Evolutionary conservation across 2,329 filamentous ascomycete species (phyloP), one percentile per base, ranked within the genome.

Genomic region (Myriangium duriaei): DNA sequence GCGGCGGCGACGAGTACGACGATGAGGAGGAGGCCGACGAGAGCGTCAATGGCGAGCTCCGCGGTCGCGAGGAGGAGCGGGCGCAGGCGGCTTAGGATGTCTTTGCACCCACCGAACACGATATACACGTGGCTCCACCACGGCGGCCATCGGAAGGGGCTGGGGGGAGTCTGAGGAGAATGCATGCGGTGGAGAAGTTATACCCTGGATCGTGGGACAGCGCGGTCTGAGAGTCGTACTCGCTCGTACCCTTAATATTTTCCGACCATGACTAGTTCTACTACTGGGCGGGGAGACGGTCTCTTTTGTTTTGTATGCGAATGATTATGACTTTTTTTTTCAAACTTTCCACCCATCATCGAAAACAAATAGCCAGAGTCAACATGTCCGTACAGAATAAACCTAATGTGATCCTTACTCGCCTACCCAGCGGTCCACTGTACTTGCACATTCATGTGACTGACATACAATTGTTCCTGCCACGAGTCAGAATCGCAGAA

Each of bases 11-110:
- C 13, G 64, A 75, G 40, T 69, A 72, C 41, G 71, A 75, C 18
- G 74, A 77, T 11, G 78, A 81, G 2, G 76, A 79, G 12, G 74
- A 77, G 7, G 71, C 72, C 18, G 74, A 77, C 11, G 60, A 57
- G 30, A 60, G 56, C 28, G 51, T 60, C 36, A 55, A 53, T 28
- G 61, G 56, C 44, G 60, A 63, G 46, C 53, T 55, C 35, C 58
- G 65, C 33, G 65, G 65, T 15, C 61, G 65, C 11, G 65, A 68
- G 47, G 65, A 67, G 43, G 62, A 66, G 55, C 58, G 63, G 32
- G 37, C 42, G 5, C 45, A 59, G 42, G 55, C 43, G 21, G 45
- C 41, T 14, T 47, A 44, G 36, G 36, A 39, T 32, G 36, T 16
- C 12, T 39, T 39, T 21, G 36, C 36, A 12, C 13, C 19, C 16